These are phyloP conservation scores for Diversispora epigaea DNA, from an alignment of 192 early-diverging fungal genomes.

Conservation along the genomic window DNA sequence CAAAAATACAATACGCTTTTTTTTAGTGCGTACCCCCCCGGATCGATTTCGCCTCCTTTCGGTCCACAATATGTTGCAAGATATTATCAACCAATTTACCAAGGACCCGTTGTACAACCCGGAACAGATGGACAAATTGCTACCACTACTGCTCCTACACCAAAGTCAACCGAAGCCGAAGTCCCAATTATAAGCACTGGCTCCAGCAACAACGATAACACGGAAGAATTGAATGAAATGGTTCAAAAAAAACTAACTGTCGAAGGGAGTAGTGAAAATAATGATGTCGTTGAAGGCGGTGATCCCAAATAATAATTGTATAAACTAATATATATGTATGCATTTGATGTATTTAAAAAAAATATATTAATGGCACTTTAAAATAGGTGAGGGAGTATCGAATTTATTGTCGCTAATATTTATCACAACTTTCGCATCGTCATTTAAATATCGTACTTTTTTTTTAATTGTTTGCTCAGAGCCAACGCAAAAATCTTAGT, in stretches of 20 bases:
- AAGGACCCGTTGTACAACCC: slow-evolving; percentile 5
- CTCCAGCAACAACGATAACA: background rate
- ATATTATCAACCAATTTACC: slow-evolving; percentile 26
- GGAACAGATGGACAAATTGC: slow-evolving; percentile 9
- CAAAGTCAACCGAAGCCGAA: slow-evolving; percentile 2
- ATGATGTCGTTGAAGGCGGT: background rate
- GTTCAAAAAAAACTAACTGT: slow-evolving; percentile 26
- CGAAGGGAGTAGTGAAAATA: slow-evolving; percentile 7
- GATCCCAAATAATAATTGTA: slow-evolving; percentile 17
- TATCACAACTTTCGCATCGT: too few relatives aligned
- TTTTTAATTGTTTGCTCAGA: too few relatives aligned
- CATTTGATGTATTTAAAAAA: background rate
- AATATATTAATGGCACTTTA: too few relatives aligned
- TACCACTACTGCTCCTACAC: background rate
- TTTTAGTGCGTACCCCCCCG: slow-evolving; percentile 8
- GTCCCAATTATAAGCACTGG: background rate
- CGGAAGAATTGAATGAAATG: slow-evolving; percentile 27
- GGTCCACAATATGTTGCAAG: slow-evolving; percentile 27
- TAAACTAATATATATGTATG: background rate
- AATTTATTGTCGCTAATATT: too few relatives aligned
- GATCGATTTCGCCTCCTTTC: slow-evolving; percentile 23
- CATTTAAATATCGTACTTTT: too few relatives aligned
- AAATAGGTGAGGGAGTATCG: too few relatives aligned
- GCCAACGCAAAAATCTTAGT: too few relatives aligned
- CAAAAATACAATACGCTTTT: background rate